A percentile compares a stretch with the other conserved stretches of the same genome.
phyloP scores from a whole-genome alignment of 768 basidiomycete species.

The Rhodotorula paludigena region DNA sequence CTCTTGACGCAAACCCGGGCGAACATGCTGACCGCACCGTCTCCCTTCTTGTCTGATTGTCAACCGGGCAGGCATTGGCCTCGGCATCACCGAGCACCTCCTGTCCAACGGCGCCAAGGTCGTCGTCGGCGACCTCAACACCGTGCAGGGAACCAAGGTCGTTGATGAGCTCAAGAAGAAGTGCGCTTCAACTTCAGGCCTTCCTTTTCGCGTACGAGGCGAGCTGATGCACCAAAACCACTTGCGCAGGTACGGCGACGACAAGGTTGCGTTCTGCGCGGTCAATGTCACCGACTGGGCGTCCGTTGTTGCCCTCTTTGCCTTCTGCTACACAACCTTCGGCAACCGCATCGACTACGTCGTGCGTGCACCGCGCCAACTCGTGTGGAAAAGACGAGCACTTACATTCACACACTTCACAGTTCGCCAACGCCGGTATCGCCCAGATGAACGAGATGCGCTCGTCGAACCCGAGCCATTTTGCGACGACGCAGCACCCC shows the following conservation, averaged over 20 bases:
- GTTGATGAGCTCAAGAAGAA: conserved; percentile 1
- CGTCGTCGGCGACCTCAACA: conserved; percentile 30
- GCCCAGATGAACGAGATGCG: conserved; percentile 33
- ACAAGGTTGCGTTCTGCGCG: conserved; percentile 17
- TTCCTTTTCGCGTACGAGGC: no score
- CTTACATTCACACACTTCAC: neutral
- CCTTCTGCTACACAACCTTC: conserved; percentile 6
- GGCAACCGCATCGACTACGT: conserved; percentile 24
- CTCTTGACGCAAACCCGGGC: neutral
- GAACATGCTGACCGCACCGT: neutral
- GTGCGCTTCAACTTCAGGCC: neutral
- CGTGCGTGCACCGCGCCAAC: neutral
- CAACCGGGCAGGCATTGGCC: conserved; percentile 17
- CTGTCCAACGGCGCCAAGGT: conserved; percentile 17
- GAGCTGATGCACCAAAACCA: neutral
- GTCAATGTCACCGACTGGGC: conserved; percentile 26
- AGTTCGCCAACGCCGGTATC: conserved; percentile 38
- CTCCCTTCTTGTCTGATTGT: neutral
- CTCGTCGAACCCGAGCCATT: conserved; percentile 27
- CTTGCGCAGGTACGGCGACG: neutral
- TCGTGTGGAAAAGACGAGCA: neutral
- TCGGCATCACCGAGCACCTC: conserved; percentile 27
- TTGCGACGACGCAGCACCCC: conserved; percentile 13
- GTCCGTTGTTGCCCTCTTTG: conserved; percentile 18
- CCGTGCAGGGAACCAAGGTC: neutral